Percentiles rank a stretch among this genome's conserved stretches.
These are phyloP conservation scores for Rhododendron molle DNA, from an alignment of 148 eudicot species.

Conservation along the genomic window DNA sequence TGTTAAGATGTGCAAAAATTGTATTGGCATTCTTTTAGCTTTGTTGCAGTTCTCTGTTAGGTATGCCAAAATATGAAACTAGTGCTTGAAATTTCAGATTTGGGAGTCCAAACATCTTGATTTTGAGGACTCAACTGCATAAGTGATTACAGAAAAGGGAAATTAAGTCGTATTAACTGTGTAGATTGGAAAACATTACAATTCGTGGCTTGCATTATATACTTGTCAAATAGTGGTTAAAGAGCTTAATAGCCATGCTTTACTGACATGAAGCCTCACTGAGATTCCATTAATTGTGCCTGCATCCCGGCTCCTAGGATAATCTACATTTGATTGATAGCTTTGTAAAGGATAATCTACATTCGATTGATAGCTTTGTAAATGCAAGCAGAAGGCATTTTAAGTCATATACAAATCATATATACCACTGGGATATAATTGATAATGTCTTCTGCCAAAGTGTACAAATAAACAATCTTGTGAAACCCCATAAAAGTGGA, in stretches of 20 bases:
- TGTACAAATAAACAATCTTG: not conserved
- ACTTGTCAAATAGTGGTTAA: not conserved
- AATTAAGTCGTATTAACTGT: not conserved
- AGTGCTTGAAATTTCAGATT: not conserved
- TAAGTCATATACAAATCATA: not conserved
- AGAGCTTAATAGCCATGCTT: not conserved
- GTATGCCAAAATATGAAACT: not conserved
- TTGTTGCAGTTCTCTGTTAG: not conserved
- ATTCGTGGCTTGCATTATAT: not conserved
- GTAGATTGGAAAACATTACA: not conserved
- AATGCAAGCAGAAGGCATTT: not conserved
- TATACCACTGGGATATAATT: not conserved
- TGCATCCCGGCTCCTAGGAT: not conserved
- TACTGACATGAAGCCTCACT: not conserved
- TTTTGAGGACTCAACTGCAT: not conserved
- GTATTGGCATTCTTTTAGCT: not conserved
- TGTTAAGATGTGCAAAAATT: not conserved
- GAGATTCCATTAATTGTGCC: not conserved
- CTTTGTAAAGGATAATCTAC: not conserved
- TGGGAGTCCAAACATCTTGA: not conserved
- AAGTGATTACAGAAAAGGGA: not conserved
- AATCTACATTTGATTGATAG: not conserved
- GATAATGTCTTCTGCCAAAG: not conserved
- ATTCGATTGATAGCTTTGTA: not conserved
- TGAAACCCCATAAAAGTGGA: not conserved